Evolutionary conservation across 2,329 filamentous ascomycete species (phyloP).

Genomic region (Magnaporthiopsis poae): DNA sequence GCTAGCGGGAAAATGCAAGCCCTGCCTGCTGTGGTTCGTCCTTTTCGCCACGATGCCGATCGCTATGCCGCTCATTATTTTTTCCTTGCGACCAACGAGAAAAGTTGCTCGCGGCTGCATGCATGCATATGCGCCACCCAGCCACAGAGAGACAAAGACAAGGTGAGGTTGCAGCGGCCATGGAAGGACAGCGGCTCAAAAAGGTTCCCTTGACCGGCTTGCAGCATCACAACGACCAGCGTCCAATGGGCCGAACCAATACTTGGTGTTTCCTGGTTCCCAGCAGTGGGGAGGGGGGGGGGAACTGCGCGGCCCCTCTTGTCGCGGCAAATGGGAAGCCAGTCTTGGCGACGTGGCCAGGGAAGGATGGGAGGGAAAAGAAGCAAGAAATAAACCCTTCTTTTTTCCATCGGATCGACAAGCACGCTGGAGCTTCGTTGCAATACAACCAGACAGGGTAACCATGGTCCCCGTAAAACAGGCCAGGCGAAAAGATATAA

Average conservation of each 20-base stretch:
- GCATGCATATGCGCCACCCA: background rate
- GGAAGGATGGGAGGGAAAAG: background rate
- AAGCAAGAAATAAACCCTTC: too few relatives aligned
- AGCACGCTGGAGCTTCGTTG: background rate
- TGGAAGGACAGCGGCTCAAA: background rate
- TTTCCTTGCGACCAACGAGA: background rate
- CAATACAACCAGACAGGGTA: background rate
- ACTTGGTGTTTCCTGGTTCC: background rate
- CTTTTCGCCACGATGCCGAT: background rate
- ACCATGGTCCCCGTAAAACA: background rate
- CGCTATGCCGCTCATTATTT: background rate
- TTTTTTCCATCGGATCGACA: too few relatives aligned
- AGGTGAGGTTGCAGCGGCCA: background rate
- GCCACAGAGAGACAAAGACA: background rate
- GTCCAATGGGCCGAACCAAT: background rate
- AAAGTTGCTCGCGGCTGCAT: background rate
- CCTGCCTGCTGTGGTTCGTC: background rate
- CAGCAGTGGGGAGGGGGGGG: background rate
- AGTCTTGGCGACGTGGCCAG: background rate
- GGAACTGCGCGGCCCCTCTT: background rate
- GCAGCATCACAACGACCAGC: background rate
- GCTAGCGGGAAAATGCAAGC: background rate
- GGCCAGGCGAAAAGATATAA: background rate
- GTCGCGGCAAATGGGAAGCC: background rate
- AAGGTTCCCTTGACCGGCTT: background rate